Evolutionary conservation across 2,329 filamentous ascomycete genomes (phyloP).

Genomic region (Clarireedia hainanense): DNA sequence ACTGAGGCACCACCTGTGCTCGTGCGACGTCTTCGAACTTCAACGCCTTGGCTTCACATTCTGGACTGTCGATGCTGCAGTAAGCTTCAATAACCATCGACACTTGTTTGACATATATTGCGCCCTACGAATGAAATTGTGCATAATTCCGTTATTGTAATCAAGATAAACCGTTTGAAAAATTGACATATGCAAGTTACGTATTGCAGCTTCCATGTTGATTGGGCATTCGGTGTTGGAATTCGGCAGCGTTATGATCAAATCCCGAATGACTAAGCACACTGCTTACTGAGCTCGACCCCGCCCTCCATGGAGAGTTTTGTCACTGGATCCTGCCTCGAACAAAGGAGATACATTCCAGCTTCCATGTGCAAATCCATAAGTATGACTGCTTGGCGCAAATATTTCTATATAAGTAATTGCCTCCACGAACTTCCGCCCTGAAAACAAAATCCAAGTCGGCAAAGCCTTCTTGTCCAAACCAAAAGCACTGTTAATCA

Average conservation of each 20-base stretch:
- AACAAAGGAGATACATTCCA: background rate
- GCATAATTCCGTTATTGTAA: too few species aligned
- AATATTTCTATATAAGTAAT: background rate
- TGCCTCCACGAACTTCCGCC: background rate
- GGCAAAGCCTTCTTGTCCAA: background rate
- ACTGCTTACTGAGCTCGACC: background rate
- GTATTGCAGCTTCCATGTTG: too few species aligned
- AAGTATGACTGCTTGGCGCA: background rate
- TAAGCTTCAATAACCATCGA: too few species aligned
- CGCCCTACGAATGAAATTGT: too few species aligned
- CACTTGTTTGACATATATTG: too few species aligned
- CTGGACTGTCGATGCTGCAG: too few species aligned
- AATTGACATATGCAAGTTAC: too few species aligned
- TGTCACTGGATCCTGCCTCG: background rate
- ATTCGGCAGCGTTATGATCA: background rate
- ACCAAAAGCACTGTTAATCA: background rate
- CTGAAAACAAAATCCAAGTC: background rate
- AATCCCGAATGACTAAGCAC: background rate
- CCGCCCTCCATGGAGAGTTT: background rate
- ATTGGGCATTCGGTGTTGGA: too few species aligned
- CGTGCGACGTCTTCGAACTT: too few species aligned
- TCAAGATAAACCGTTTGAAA: too few species aligned
- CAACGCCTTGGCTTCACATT: too few species aligned
- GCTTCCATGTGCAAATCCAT: background rate
- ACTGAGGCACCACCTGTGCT: too few species aligned